phyloP scores from a whole-genome alignment of 2,329 filamentous ascomycete species.

The Cordyceps cicadae region DNA sequence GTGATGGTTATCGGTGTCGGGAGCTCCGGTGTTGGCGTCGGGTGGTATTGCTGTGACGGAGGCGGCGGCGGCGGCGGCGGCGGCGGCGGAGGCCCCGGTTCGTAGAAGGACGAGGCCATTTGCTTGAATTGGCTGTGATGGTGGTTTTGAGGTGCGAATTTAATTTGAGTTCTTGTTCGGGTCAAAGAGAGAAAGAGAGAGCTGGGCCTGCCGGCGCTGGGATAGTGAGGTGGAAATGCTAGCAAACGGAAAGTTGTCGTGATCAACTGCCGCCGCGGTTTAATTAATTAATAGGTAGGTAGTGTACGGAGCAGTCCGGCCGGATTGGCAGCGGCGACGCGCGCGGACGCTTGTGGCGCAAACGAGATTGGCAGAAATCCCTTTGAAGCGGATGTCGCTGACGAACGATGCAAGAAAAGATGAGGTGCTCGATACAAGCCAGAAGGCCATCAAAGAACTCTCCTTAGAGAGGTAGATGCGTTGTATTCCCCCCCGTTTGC shows the following conservation, averaged over 20 bases:
- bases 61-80: constrained; percentile 4
- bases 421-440: background rate
- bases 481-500: background rate
- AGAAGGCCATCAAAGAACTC: background rate
- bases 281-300: background rate
- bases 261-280: background rate
- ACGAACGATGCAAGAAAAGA: background rate
- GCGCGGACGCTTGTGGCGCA: background rate
- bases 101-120: constrained; percentile 1
- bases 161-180: no score
- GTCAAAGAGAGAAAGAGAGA: no score
- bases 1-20: constrained; percentile 63
- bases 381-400: background rate
- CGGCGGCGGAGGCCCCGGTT: background rate
- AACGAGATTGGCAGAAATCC: background rate
- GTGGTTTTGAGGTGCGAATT: no score
- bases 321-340: background rate
- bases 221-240: background rate
- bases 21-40: background rate
- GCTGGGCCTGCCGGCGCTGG: background rate
- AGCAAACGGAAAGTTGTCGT: background rate
- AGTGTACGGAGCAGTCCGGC: background rate
- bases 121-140: background rate
- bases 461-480: background rate
- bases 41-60: background rate